phyloP scores from a whole-genome alignment of 2,329 filamentous ascomycete genomes.

The Xylaria sp. region DNA sequence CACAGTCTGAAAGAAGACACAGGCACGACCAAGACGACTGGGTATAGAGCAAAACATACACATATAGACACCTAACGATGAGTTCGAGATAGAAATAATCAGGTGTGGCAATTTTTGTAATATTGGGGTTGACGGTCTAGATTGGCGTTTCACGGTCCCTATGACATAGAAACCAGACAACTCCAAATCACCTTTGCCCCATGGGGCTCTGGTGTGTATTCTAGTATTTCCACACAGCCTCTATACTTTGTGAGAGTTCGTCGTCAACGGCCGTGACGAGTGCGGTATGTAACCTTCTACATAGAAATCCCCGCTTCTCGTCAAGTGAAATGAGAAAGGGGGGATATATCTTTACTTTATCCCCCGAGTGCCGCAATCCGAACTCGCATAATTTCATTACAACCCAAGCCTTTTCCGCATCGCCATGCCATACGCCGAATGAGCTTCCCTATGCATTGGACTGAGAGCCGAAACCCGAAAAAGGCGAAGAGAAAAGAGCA shows the following conservation, averaged over 20 bases:
- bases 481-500: constrained; percentile 41
- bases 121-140: constrained; percentile 25
- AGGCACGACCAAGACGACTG: constrained; percentile 1
- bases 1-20: constrained; percentile 4
- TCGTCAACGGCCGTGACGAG: constrained; percentile 29
- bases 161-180: constrained; percentile 30
- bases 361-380: constrained; percentile 29
- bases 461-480: constrained; percentile 41
- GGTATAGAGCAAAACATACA: constrained; percentile 29
- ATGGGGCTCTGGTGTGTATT: constrained; percentile 31
- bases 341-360: constrained; percentile 26
- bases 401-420: constrained; percentile 42
- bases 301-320: constrained; percentile 28
- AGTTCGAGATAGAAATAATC: constrained; percentile 25
- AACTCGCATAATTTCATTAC: constrained; percentile 41
- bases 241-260: constrained; percentile 30
- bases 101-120: constrained; percentile 27
- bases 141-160: constrained; percentile 26
- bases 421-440: constrained; percentile 47
- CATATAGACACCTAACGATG: constrained; percentile 14
- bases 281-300: constrained; percentile 34
- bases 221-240: constrained; percentile 29
- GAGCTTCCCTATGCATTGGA: constrained; percentile 45
- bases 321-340: constrained; percentile 16
- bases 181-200: constrained; percentile 18